Evolutionary conservation across 371 early-diverging fungal genomes (phyloP), one percentile per base, ranked within the genome.

Genomic region (Lichtheimia ramosa): DNA sequence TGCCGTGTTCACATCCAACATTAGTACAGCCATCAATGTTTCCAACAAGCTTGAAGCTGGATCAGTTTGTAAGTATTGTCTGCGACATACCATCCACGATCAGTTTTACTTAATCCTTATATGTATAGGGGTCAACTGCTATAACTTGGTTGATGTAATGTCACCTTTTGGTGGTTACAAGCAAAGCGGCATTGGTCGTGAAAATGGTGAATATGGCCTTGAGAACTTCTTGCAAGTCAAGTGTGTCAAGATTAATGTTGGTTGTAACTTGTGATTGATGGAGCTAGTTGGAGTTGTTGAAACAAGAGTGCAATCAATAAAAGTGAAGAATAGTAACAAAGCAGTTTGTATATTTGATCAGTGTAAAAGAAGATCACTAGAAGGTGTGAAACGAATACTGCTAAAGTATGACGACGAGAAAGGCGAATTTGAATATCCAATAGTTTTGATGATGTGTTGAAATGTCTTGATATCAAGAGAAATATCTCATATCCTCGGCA

Each of bases 111-210:
- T 39, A 4, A 28, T 18, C 25, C 28, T 2, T 6, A n/a, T 3
- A 56, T 43, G 54, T 40, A 5, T 43, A 56, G 56, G 56, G 59
- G 54, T 60, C 21, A 60, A 53, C 39, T 60, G 50, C 5, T 64
- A 64, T 18, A 58, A 56, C 46, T 12, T n/a, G 18, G 27, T 50
- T 21, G 69, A 72, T 51, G 62, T 68, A 50, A 69, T 72, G 60
- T 83, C 75, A 59, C 81, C 77, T 61, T 94, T 93, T 70, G 96
- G 96, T 59, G 96, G 96, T 15, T 88, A 81, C 75, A 92, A 90
- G 77, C 81, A 89, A 75, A 83, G 84, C 48, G 97, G 97, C 46
- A 81, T 89, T 69, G 92, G 92, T 52, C 85, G 89, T 59, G 92
- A 92, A 63, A 81, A 87, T 20, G 92, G 92, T 62, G 81, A 85